Conservation (phyloP, 306 rosid genomes). For the Quercus aquifolioides region DNA sequence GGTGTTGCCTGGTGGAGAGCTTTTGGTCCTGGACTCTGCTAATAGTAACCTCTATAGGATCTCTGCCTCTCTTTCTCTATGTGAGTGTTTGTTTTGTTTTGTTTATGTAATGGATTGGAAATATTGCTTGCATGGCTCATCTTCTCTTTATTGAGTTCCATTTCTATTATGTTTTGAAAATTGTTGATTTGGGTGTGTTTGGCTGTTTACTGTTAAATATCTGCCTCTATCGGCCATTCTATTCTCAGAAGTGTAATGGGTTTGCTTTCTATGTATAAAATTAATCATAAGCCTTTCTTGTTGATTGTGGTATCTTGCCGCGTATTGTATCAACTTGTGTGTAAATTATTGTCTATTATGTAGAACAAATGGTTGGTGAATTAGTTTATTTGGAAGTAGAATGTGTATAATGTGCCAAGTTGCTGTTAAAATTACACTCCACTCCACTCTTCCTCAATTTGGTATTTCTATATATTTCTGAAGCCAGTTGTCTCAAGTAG, state of each 20-base stretch:
- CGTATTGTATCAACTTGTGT: not conserved
- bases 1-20: slow-evolving; percentile 75
- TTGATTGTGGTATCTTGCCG: slow-evolving; percentile 8
- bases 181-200: not conserved
- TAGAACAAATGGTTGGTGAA: slow-evolving; percentile 11
- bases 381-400: slow-evolving; percentile 6
- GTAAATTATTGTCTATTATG: slow-evolving; percentile 6
- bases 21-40: slow-evolving; percentile 83
- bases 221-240: not conserved
- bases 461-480: not conserved
- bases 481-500: not conserved
- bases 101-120: slow-evolving; percentile 5
- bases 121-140: slow-evolving; percentile 4
- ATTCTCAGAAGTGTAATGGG: not conserved
- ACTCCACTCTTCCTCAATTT: not conserved
- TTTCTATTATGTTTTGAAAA: not conserved
- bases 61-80: slow-evolving; percentile 77
- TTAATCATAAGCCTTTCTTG: not conserved
- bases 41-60: slow-evolving; percentile 77
- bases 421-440: too few relatives aligned
- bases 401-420: not conserved
- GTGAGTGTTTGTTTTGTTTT: slow-evolving; percentile 46
- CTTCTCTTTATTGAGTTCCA: slow-evolving; percentile 9
- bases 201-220: not conserved
- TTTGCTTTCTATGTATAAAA: slow-evolving; percentile 1